A percentile compares a stretch with the other conserved stretches of the same genome.
phyloP scores from a whole-genome alignment of 495 filamentous ascomycete species.

The Lepidopterella palustris region DNA sequence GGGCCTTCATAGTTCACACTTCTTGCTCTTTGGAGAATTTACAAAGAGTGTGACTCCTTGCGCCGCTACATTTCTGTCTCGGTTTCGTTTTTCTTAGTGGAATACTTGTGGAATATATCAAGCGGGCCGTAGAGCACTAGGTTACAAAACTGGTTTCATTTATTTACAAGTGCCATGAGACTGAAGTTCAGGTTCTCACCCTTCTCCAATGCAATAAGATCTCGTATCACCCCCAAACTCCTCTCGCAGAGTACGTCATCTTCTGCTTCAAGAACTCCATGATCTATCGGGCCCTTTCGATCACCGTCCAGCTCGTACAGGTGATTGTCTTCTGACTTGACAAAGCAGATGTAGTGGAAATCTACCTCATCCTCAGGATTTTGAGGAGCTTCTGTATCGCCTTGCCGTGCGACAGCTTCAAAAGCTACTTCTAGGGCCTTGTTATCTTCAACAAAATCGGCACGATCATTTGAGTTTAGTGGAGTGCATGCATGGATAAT shows the following conservation, averaged over 20 bases:
- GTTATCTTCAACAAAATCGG: slow-evolving; percentile 21
- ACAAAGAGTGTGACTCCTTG: slow-evolving; percentile 35
- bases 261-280: slow-evolving; percentile 13
- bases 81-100: too few relatives aligned
- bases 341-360: slow-evolving; percentile 31
- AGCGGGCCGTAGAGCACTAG: background rate
- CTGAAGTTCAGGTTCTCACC: slow-evolving; percentile 24
- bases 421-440: slow-evolving; percentile 28
- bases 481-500: slow-evolving; percentile 9
- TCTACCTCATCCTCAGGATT: slow-evolving; percentile 29
- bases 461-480: slow-evolving; percentile 14
- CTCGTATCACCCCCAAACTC: slow-evolving; percentile 14
- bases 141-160: background rate
- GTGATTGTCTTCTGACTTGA: slow-evolving; percentile 27
- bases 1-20: slow-evolving; percentile 37
- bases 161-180: slow-evolving; percentile 32
- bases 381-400: slow-evolving; percentile 23
- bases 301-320: slow-evolving; percentile 31
- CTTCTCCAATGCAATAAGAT: slow-evolving; percentile 13
- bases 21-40: slow-evolving; percentile 22
- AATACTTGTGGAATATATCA: too few relatives aligned
- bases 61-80: slow-evolving; percentile 24
- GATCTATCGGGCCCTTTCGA: slow-evolving; percentile 27
- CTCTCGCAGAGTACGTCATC: slow-evolving; percentile 27
- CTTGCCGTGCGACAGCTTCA: slow-evolving; percentile 21